phyloP scores from a whole-genome alignment of 306 rosid species.

The Lupinus albus region DNA sequence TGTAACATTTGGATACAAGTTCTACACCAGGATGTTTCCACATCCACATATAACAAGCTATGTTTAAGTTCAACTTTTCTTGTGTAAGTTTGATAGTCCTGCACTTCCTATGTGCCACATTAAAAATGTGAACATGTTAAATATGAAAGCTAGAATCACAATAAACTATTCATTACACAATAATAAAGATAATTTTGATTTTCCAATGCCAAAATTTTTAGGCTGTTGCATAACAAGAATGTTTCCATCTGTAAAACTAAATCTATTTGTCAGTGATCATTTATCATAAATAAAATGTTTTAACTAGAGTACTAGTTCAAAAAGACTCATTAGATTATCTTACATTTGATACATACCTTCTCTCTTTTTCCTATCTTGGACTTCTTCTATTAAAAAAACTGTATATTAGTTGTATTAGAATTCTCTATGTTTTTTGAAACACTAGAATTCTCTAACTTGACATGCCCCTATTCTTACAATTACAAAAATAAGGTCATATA shows the following conservation, averaged over 20 bases:
- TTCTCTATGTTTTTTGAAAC: too few species aligned
- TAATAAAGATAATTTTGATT: not conserved
- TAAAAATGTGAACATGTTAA: not conserved
- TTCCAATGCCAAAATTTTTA: not conserved
- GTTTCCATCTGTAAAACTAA: not conserved
- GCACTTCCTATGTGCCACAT: not conserved
- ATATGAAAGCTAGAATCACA: not conserved
- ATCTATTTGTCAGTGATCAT: not conserved
- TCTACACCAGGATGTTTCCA: slow-evolving; percentile 10
- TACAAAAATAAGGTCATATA: not conserved
- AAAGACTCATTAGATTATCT: not conserved
- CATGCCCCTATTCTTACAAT: not conserved
- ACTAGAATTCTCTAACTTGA: too few species aligned
- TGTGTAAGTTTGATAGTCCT: not conserved
- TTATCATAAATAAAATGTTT: not conserved
- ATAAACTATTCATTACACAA: too few species aligned
- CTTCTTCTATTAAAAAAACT: not conserved
- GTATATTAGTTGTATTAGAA: not conserved
- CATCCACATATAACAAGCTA: not conserved
- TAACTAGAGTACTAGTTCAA: not conserved
- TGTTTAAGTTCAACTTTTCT: not conserved
- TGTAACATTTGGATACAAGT: not conserved
- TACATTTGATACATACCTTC: not conserved
- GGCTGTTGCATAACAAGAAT: slow-evolving; percentile 13
- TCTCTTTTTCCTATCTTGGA: not conserved